phyloP scores from a whole-genome alignment of 2,329 filamentous ascomycete genomes.

The Nigrospora osmanthi region DNA sequence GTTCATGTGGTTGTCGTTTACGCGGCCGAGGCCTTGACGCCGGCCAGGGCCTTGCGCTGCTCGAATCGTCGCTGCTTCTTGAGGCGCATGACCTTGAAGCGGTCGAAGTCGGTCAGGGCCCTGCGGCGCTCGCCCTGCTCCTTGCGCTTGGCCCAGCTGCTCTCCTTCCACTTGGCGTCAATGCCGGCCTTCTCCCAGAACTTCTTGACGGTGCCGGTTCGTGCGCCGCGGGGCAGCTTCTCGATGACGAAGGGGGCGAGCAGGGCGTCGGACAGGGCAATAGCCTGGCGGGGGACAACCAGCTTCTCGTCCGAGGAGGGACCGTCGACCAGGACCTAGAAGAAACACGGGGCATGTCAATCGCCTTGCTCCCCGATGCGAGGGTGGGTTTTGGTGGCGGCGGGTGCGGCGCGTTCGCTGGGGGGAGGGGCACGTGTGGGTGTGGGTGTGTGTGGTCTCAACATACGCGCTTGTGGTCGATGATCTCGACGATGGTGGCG shows the following conservation, averaged over 20 bases:
- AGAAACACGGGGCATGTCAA: not conserved
- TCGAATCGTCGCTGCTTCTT: conserved; percentile 99
- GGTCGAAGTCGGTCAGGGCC: conserved; percentile 94
- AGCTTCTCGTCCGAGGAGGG: conserved; percentile 74
- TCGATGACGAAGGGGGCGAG: conserved; percentile 85
- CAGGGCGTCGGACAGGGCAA: conserved; percentile 74
- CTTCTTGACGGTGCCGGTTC: conserved; percentile 76
- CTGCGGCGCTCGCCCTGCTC: conserved; percentile 79
- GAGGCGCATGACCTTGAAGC: conserved; percentile 99
- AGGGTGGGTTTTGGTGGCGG: conserved; percentile 2
- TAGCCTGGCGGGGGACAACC: conserved; percentile 78
- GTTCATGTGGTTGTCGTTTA: conserved; percentile 34
- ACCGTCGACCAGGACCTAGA: conserved; percentile 91
- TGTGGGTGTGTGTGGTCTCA: conserved; percentile 10
- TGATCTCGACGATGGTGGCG: conserved; percentile 95
- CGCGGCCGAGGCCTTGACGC: conserved; percentile 71
- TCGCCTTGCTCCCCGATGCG: not conserved
- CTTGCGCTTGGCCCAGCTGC: conserved; percentile 91
- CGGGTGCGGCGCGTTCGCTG: no score
- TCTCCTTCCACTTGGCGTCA: conserved; percentile 87
- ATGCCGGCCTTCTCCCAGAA: conserved; percentile 88
- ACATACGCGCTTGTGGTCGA: conserved; percentile 99
- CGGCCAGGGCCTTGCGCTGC: conserved; percentile 92
- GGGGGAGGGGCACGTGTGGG: conserved; percentile 1
- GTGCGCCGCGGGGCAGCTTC: conserved; percentile 77